Conservation (phyloP, 2,329 filamentous ascomycete genomes). For the Diaporthe capsici region DNA sequence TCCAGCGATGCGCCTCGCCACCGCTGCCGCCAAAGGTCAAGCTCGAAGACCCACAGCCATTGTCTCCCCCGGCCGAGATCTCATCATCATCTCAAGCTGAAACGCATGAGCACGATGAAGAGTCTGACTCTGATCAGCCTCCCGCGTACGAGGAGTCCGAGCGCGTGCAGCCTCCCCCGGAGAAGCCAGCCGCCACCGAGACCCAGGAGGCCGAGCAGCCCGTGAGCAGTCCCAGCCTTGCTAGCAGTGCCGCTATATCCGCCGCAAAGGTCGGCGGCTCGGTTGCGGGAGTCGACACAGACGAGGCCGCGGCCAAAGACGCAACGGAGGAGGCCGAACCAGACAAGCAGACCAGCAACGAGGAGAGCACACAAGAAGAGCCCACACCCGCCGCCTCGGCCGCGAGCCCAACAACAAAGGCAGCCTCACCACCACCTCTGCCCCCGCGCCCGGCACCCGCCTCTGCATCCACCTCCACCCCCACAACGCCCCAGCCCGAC, state of each 20-base stretch:
- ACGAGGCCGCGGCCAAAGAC: background rate
- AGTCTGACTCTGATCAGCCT: slow-evolving; percentile 13
- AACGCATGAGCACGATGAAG: background rate
- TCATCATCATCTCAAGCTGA: background rate
- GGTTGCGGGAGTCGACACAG: background rate
- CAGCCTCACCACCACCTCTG: slow-evolving; percentile 18
- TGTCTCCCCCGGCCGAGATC: background rate
- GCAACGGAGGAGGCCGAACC: background rate
- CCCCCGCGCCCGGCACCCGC: slow-evolving; percentile 28
- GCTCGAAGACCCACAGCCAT: slow-evolving; percentile 10
- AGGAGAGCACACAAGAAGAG: background rate
- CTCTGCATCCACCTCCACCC: background rate
- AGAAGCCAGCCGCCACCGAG: slow-evolving; percentile 20
- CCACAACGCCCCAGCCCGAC: slow-evolving; percentile 30
- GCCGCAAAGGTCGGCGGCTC: slow-evolving; percentile 13
- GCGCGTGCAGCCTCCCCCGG: slow-evolving; percentile 32
- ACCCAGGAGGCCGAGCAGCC: background rate
- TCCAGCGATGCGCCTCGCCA: slow-evolving; percentile 35
- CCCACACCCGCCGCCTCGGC: background rate
- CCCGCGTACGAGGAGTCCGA: slow-evolving; percentile 39
- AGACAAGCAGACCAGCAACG: background rate
- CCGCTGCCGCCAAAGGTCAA: slow-evolving; percentile 40
- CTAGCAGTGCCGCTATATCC: background rate
- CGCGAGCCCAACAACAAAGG: background rate
- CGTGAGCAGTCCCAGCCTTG: background rate